Evolutionary conservation across 306 rosid genomes (phyloP), one percentile per base, ranked within the genome.

Genomic region (Pterocarpus santalinus): DNA sequence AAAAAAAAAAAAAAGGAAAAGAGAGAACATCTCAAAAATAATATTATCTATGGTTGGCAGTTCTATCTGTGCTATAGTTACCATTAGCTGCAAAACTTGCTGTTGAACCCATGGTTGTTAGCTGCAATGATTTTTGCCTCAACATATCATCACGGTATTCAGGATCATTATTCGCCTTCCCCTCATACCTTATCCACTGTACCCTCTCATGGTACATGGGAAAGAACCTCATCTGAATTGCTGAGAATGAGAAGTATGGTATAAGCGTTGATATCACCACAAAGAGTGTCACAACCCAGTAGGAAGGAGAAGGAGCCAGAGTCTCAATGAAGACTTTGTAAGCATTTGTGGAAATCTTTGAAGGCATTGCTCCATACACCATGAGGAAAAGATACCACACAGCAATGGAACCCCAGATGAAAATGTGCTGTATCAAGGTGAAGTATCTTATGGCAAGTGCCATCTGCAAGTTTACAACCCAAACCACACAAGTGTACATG

Each of bases 391-490:
- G 36, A 80, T 95, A 86, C 98, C 98, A 95, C 47, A 91, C 14
- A 39, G 83, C 88, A 73, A 95, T 81, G 17, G 99, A 87, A 75
- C 99, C 94, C 98, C 99, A 95, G 83, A 95, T 95, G 84, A 85
- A 69, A 51, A 93, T 38, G 69, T 93, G 99, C 51, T 95, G 97
- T 72, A 95, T 87, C 82, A 90, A 82, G 69, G 99, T 93, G 89
- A 95, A 91, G 90, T 91, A 93, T 22, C 87, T 90, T 38, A 95
- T 84, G 0, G 85, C 14, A 8, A 95, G 87, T 36, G 94, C 99
- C 93, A 95, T 89, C 78, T 95, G 99, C 90, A 93, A 66, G 87
- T 93, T 95, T 52, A 95, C 98, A 2, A 86, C 94, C 97, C 98
- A 95, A 35, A 95, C 98, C 0, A 86, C 76, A 49, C 99, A 95